phyloP scores from a whole-genome alignment of 768 basidiomycete species.

The Clathrus columnatus region DNA sequence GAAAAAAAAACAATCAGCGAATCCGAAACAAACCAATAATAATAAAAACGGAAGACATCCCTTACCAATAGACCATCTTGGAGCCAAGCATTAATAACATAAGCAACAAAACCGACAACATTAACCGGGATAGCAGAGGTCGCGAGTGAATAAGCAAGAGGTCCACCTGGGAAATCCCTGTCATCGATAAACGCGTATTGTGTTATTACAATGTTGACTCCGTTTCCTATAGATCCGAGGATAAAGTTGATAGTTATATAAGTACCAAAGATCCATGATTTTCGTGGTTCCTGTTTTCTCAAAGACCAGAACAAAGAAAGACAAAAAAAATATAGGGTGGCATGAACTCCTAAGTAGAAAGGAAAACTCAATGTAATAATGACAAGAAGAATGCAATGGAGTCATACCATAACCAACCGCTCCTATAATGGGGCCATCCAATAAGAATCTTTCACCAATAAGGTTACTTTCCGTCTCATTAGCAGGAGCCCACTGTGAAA shows the following conservation, averaged over 20 bases:
- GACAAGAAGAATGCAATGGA: not conserved
- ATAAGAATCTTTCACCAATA: not conserved
- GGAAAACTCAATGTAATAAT: not conserved
- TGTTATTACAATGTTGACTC: not conserved
- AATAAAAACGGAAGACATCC: not conserved
- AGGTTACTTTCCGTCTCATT: not conserved
- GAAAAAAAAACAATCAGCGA: not conserved
- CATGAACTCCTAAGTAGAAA: not conserved
- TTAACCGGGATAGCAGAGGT: not conserved
- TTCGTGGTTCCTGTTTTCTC: not conserved
- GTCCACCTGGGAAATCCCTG: not conserved
- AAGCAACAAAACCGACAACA: not conserved
- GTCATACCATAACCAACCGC: not conserved
- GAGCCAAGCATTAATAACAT: not conserved
- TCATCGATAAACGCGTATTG: not conserved
- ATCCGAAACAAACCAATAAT: not conserved
- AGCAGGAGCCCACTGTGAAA: conserved; percentile 4
- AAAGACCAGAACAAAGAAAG: not conserved
- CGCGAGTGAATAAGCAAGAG: not conserved
- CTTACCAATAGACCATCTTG: not conserved
- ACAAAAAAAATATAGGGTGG: not conserved
- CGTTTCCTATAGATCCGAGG: not conserved
- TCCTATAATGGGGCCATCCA: not conserved
- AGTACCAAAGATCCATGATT: not conserved
- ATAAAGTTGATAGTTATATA: not conserved